Base-by-base conservation (phyloP, 495 filamentous ascomycete genomes). In the Xylaria cubensis region DNA sequence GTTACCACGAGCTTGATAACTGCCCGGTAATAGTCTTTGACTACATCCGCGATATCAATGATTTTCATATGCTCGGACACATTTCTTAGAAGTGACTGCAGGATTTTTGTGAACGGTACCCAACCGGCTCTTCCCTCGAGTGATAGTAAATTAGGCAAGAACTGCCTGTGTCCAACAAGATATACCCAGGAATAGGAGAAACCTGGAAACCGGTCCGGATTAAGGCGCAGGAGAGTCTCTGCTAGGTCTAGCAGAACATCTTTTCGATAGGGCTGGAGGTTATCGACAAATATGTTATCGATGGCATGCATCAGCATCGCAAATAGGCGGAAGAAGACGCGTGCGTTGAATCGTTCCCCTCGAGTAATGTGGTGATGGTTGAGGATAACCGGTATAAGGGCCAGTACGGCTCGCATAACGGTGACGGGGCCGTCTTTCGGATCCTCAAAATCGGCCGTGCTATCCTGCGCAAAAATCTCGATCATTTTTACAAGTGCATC, bases 401-500 rank as follows among this genome's bases (percentile, higher is more conserved):
- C 89, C 3, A 97, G 80, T 68, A 95, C 89, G 19, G 91, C 89
- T 59, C 93, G 90, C 69, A 98, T 85, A 72, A 93, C 88, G 79
- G 41, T 78, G 21, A 76, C 46, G 19, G 75, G 63, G 1, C 71
- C 70, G 17, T 69, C 53, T 29, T 61, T 75, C 3, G 70, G 70
- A 61, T 78, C 73, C 7, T 74, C 68, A 15, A 64, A 58, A 26
- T 76, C 73, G 19, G 53, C 64, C 4, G 50, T 67, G 48, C 76
- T 77, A 79, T 87, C 89, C 78, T 88, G 90, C 72, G 94, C 89
- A 32, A 98, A 88, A 36, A 90, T 84, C 32, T 92, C 83, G 50
- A 97, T 87, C 56, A 99, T 86, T 77, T 92, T 94, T n/a, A 90
- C 93, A 51, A 99, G 86, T n/a, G 92, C 91, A 80, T 99, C 96